A percentile compares a stretch with the other conserved stretches of the same genome.
phyloP scores from a whole-genome alignment of 1,284 basidiomycete species.

The Naganishia sp. region DNA sequence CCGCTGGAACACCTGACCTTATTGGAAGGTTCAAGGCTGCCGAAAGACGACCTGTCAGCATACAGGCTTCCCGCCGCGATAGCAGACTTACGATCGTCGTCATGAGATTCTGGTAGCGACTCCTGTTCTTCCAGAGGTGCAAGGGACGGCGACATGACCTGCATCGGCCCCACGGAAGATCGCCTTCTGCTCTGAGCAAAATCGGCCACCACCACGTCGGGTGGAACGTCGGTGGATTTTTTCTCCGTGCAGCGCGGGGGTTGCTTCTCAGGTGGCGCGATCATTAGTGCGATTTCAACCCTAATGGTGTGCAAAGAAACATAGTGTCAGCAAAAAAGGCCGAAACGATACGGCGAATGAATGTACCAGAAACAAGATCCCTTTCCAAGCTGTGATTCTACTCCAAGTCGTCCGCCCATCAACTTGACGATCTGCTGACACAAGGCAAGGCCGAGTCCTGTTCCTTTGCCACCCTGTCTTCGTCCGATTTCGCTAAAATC shows the following conservation, averaged over 20 bases:
- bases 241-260: constrained; percentile 1
- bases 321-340: constrained; percentile 6
- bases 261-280: constrained; percentile 39
- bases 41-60: neutral
- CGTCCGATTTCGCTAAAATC: constrained; percentile 61
- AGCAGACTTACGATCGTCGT: constrained; percentile 10
- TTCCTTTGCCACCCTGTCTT: constrained; percentile 79
- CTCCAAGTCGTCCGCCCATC: constrained; percentile 73
- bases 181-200: constrained; percentile 10
- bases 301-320: neutral
- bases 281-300: constrained; percentile 64
- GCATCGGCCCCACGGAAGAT: constrained; percentile 10
- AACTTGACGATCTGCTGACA: constrained; percentile 87
- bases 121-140: constrained; percentile 8
- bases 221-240: neutral
- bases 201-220: constrained; percentile 4
- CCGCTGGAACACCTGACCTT: constrained; percentile 21
- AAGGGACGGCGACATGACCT: constrained; percentile 4
- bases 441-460: constrained; percentile 80
- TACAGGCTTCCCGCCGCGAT: neutral
- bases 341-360: neutral
- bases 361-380: constrained; percentile 51
- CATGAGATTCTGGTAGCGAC: constrained; percentile 1
- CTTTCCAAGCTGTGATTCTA: constrained; percentile 51
- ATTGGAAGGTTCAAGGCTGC: constrained; percentile 12